Conservation (phyloP, 1,284 basidiomycete genomes). For the Pholiota adiposa region DNA sequence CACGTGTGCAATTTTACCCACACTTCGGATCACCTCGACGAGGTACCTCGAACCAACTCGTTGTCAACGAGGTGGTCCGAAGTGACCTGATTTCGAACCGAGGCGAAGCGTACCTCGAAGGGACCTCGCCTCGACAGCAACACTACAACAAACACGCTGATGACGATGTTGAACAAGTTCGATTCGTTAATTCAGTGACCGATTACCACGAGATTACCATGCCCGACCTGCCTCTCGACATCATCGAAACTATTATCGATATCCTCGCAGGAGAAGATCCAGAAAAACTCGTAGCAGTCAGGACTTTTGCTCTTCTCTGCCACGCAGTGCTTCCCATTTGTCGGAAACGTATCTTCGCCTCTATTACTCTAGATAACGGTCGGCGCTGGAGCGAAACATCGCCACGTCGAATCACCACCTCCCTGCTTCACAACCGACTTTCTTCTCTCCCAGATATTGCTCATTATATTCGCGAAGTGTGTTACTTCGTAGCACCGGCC, state of each 20-base stretch:
- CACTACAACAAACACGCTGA: no score
- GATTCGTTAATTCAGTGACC: no score
- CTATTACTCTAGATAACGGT: not conserved
- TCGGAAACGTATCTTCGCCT: conserved; percentile 15
- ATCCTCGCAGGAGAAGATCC: conserved; percentile 1
- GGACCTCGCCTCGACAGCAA: conserved; percentile 3
- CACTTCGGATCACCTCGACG: conserved; percentile 1
- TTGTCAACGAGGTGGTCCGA: conserved; percentile 10
- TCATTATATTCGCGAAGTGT: conserved; percentile 10
- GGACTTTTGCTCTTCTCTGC: conserved; percentile 12
- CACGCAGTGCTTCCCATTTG: conserved; percentile 8
- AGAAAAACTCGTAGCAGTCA: conserved; percentile 3
- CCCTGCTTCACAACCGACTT: no score
- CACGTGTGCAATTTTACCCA: conserved; percentile 1
- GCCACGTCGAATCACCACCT: no score
- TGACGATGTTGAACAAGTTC: no score
- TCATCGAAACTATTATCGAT: conserved; percentile 9
- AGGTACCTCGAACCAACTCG: conserved; percentile 6
- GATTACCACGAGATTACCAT: no score
- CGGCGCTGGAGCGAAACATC: not conserved
- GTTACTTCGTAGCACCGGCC: not conserved
- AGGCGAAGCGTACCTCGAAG: conserved; percentile 7
- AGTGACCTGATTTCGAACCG: conserved; percentile 9
- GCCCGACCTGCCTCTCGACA: conserved; percentile 8
- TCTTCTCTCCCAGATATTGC: conserved; percentile 6